Conservation (phyloP, 768 basidiomycete species). For the Tulasnella sp. region DNA sequence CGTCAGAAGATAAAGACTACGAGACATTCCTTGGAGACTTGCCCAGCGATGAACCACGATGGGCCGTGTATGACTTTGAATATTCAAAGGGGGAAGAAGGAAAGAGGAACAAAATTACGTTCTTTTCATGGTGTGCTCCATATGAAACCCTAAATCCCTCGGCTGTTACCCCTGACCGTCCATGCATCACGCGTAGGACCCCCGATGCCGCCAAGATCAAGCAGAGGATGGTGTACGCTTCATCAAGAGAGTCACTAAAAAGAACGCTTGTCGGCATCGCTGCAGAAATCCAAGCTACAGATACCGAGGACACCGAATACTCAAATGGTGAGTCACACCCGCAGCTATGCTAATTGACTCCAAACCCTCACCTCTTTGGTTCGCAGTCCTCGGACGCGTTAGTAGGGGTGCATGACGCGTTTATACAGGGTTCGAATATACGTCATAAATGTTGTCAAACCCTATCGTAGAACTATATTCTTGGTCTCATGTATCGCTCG, state of each 20-base stretch:
- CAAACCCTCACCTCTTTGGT: neutral
- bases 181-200: slow-evolving; percentile 51
- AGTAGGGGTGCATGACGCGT: neutral
- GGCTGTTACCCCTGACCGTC: neutral
- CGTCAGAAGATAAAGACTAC: slow-evolving; percentile 49
- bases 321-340: slow-evolving; percentile 51
- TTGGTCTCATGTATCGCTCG: neutral
- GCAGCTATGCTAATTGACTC: neutral
- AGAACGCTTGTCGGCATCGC: slow-evolving; percentile 69
- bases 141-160: neutral
- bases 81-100: slow-evolving; percentile 70
- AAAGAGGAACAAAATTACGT: slow-evolving; percentile 80
- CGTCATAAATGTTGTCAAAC: neutral
- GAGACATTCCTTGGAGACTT: slow-evolving; percentile 70
- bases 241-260: slow-evolving; percentile 77
- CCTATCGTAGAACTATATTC: neutral
- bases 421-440: neutral
- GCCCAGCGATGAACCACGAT: slow-evolving; percentile 72
- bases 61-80: slow-evolving; percentile 91
- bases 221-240: slow-evolving; percentile 89
- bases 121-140: slow-evolving; percentile 73
- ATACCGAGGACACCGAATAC: slow-evolving; percentile 63
- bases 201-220: slow-evolving; percentile 83
- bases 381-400: slow-evolving; percentile 1
- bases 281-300: slow-evolving; percentile 83